Conservation (phyloP, 1,284 basidiomycete genomes). For the Rhodotorula sp. region DNA sequence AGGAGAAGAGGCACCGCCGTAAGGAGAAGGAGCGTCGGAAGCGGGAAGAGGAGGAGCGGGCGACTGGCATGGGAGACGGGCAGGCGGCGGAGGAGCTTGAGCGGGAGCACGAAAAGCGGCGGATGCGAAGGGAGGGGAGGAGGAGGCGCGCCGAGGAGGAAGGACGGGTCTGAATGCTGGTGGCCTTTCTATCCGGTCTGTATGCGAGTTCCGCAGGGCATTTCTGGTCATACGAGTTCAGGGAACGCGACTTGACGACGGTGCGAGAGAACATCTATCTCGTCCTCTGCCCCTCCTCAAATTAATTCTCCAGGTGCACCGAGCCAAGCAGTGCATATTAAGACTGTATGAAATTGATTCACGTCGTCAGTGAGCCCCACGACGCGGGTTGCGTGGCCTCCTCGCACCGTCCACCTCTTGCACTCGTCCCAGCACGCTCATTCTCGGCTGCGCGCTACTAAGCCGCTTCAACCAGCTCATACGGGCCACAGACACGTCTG, state of each 20-base stretch:
- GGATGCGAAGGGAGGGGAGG: slow-evolving; percentile 5
- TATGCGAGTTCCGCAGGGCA: neutral
- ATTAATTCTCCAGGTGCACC: too few relatives aligned
- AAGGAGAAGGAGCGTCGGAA: neutral
- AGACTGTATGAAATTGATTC: neutral
- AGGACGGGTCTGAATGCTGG: neutral
- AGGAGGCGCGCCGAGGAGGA: neutral
- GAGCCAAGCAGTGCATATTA: too few relatives aligned
- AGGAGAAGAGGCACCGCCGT: neutral
- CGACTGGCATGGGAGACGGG: neutral
- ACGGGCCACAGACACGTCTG: too few relatives aligned
- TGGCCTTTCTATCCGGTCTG: neutral
- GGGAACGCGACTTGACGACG: too few relatives aligned
- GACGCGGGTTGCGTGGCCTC: too few relatives aligned
- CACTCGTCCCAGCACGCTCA: too few relatives aligned
- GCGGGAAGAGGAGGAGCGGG: neutral
- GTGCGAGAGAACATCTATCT: too few relatives aligned
- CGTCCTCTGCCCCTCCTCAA: too few relatives aligned
- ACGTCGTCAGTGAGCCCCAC: neutral
- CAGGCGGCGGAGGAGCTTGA: neutral
- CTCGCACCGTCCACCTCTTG: too few relatives aligned
- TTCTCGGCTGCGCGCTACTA: too few relatives aligned
- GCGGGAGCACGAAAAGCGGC: slow-evolving; percentile 6
- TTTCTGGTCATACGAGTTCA: too few relatives aligned
- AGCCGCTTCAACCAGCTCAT: too few relatives aligned